Evolutionary conservation across 345 rosid genomes (phyloP).

Genomic region (Crucihimalaya himalaica): DNA sequence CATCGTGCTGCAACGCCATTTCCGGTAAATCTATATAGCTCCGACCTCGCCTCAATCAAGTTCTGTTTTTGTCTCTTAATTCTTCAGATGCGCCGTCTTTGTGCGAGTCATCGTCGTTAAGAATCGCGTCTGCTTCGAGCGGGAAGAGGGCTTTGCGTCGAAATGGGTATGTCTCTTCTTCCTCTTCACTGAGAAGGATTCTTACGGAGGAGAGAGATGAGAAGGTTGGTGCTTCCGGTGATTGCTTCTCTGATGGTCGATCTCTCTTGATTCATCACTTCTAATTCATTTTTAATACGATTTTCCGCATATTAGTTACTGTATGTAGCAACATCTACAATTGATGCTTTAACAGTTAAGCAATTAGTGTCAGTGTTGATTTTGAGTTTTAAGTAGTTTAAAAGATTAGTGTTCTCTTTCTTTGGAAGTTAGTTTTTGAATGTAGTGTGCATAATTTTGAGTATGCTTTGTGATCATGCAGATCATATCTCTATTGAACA

Average conservation of each 20-base stretch:
- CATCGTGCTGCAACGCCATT: too few species aligned
- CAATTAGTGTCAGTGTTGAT: not conserved
- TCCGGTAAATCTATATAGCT: too few species aligned
- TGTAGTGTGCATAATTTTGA: too few species aligned
- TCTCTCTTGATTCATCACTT: not conserved
- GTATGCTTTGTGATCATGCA: slow-evolving; percentile 9
- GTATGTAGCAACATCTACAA: not conserved
- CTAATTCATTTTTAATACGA: not conserved
- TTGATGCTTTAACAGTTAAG: not conserved
- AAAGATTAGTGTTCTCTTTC: not conserved
- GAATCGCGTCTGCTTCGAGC: slow-evolving; percentile 58
- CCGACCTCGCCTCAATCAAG: too few species aligned
- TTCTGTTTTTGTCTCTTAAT: too few species aligned
- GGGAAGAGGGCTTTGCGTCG: slow-evolving; percentile 47
- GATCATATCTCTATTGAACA: not conserved
- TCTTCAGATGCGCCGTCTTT: slow-evolving; percentile 83
- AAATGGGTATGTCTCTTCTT: slow-evolving; percentile 32
- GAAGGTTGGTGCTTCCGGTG: slow-evolving; percentile 29
- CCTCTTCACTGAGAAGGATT: slow-evolving; percentile 42
- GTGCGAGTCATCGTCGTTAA: slow-evolving; percentile 58
- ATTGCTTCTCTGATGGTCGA: slow-evolving; percentile 51
- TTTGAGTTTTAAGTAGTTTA: not conserved
- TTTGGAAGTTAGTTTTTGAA: too few species aligned
- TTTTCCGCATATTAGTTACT: not conserved
- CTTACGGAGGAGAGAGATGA: slow-evolving; percentile 45